Conservation (phyloP, 148 eudicot species). For the Amaranthus palmeri region DNA sequence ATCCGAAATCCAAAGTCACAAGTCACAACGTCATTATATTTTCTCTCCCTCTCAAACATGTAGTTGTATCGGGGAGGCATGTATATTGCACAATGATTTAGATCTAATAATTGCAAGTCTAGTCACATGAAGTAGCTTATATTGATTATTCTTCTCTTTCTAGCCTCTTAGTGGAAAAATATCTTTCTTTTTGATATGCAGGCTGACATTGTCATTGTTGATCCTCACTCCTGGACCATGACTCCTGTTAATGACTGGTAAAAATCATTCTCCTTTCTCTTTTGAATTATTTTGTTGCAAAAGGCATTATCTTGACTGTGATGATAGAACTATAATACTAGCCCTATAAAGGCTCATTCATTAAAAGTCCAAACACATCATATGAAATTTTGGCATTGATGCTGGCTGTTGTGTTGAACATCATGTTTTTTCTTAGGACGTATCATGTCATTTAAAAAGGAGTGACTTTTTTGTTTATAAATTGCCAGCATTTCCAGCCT, state of each 20-base stretch:
- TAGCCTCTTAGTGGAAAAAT: constrained; percentile 9
- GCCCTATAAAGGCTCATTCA: not conserved
- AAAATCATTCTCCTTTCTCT: not conserved
- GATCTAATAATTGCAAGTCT: not conserved
- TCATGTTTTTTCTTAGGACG: too few species aligned
- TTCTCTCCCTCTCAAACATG: too few species aligned
- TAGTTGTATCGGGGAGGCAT: too few species aligned
- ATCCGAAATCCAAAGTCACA: too few species aligned
- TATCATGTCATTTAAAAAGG: not conserved
- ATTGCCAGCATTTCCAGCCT: constrained; percentile 82
- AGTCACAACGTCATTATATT: too few species aligned
- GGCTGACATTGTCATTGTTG: constrained; percentile 77
- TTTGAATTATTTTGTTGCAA: not conserved
- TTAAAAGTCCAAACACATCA: not conserved
- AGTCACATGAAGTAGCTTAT: not conserved
- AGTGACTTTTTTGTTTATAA: not conserved
- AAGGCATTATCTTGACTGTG: not conserved
- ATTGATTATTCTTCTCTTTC: not conserved
- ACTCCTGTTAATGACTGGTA: constrained; percentile 84
- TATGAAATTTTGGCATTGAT: not conserved
- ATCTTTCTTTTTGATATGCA: constrained; percentile 22
- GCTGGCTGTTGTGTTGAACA: not conserved
- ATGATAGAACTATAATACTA: not conserved
- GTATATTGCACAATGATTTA: too few species aligned
- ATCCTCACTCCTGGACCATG: constrained; percentile 93